Percentiles rank a stretch among this genome's conserved stretches.
These are phyloP conservation scores for Excoecaria agallocha DNA, from an alignment of 345 rosid genomes.

Conservation along the genomic window DNA sequence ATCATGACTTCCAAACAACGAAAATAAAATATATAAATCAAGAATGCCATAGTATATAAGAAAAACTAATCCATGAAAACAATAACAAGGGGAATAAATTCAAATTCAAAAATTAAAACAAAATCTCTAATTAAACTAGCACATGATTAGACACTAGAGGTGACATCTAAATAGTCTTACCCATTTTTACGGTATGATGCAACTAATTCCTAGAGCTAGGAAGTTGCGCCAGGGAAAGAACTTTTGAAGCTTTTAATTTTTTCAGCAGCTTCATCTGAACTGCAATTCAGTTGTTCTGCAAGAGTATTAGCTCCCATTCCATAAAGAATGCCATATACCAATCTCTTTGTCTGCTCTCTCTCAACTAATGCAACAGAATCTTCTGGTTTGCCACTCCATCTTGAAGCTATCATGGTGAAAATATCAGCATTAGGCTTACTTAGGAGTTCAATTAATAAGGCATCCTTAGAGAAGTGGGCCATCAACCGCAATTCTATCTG, in stretches of 20 bases:
- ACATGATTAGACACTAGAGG: not conserved
- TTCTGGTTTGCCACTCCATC: slow-evolving; percentile 77
- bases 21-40: not conserved
- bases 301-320: slow-evolving; percentile 96
- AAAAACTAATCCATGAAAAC: not conserved
- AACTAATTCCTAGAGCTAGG: slow-evolving; percentile 75
- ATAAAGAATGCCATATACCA: slow-evolving; percentile 93
- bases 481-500: slow-evolving; percentile 91
- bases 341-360: slow-evolving; percentile 86
- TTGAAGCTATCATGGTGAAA: slow-evolving; percentile 84
- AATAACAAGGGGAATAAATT: not conserved
- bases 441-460: slow-evolving; percentile 70
- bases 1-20: not conserved
- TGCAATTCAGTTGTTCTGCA: slow-evolving; percentile 83
- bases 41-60: not conserved
- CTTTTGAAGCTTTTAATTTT: slow-evolving; percentile 80
- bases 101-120: not conserved
- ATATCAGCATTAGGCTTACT: slow-evolving; percentile 80
- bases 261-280: slow-evolving; percentile 73
- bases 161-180: slow-evolving; percentile 27
- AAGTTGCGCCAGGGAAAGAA: slow-evolving; percentile 76
- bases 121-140: not conserved
- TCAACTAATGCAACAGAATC: slow-evolving; percentile 56
- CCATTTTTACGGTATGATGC: slow-evolving; percentile 71
- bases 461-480: slow-evolving; percentile 93